Conservation (phyloP, 169 alveolate species). For the Cryptosporidium felis region DNA sequence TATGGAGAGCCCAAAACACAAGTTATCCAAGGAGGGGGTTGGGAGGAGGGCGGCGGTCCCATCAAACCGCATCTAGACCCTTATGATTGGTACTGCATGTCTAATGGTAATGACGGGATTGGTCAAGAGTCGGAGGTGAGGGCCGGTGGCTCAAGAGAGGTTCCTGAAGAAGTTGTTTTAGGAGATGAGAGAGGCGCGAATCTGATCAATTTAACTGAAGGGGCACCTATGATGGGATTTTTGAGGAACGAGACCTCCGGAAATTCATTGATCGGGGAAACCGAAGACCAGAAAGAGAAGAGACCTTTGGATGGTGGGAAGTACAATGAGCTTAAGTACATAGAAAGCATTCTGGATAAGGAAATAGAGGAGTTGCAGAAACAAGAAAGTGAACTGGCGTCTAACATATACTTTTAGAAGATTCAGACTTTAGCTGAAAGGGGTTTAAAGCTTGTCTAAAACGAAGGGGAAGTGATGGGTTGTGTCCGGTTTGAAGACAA, state of each 20-base stretch:
- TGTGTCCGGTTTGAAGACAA: conserved; percentile 7
- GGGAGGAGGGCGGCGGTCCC: no score
- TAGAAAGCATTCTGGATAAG: conserved; percentile 57
- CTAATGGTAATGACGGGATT: neutral
- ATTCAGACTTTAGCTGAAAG: neutral
- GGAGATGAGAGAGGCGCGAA: neutral
- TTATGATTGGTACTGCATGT: conserved; percentile 48
- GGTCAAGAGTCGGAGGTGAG: neutral
- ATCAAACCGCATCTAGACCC: conserved; percentile 36
- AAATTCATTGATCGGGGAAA: no score
- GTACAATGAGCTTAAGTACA: conserved; percentile 16
- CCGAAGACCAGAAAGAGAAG: neutral
- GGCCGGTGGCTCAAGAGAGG: neutral
- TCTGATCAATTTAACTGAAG: neutral
- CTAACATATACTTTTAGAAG: neutral
- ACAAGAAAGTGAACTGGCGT: conserved; percentile 29
- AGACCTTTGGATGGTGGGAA: neutral
- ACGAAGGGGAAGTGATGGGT: conserved; percentile 52
- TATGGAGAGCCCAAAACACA: no score
- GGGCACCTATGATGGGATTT: no score
- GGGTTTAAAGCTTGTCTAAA: conserved; percentile 12
- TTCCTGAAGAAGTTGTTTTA: neutral
- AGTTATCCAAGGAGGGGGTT: no score
- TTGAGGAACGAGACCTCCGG: no score
- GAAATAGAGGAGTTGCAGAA: conserved; percentile 60